Evolutionary conservation across 83 land plant species (phyloP), one percentile per base, ranked within the genome.

Genomic region (Picea abies): DNA sequence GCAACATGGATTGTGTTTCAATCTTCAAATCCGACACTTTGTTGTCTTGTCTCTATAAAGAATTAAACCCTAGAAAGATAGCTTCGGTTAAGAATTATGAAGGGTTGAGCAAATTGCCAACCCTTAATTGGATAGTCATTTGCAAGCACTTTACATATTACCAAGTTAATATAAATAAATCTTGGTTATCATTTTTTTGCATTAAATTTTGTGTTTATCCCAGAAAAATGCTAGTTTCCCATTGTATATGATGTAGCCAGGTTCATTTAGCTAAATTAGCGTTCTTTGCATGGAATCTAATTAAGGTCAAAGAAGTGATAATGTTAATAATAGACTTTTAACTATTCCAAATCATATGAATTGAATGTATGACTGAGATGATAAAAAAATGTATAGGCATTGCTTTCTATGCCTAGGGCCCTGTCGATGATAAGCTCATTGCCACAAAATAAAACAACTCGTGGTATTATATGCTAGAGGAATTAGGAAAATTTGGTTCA

Each of bases 331-430:
- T 29, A 70, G 73, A 4, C 5, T 70, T 70, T 70, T 22, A 17
- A 20, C 19, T 70, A 32, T 70, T 70, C 2, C 19, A 44, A 44
- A 44, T 32, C 25, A 19, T 47, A 47, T 39, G 47, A 15, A 41
- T 73, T 73, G 23, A 73, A 72, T 20, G 41, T 7, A 39, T 20
- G 37, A 44, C n/a, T 72, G 76, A 71, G 76, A 71, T 37, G 49
- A 41, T 71, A 71, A 2, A 39, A 5, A 41, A 71, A 6, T 47
- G 9, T 47, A 47, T 8, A 47, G 11, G 2, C 52, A 47, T 47
- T 47, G 11, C 52, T 47, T 47, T 47, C 9, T 47, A 47, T 47
- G 9, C 52, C 9, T 47, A 8, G 52, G 7, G 7, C 52, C 52
- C 11, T 47, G 52, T 47, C 0, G 52, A 47, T 47, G 52, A 47